Evolutionary conservation across 163 green algal genomes (phyloP), one percentile per base, ranked within the genome.

Genomic region (Volvox carteri): DNA sequence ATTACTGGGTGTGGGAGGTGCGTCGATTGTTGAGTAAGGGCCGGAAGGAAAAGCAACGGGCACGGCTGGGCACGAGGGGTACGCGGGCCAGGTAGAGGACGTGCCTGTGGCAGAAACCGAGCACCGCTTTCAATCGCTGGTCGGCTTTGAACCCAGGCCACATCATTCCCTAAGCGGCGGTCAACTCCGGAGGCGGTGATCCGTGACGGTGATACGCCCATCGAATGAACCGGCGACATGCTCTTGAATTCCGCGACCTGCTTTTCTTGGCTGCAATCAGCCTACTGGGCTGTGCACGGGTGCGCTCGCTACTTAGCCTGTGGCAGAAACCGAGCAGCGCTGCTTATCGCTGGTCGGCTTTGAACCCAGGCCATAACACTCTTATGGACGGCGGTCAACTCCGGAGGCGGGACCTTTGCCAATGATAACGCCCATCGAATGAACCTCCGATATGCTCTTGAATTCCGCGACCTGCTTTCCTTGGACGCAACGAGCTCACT

Each of bases 351-450:
- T 78, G 41, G 4, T 56, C 28, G 78, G 80, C 80, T 86, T 86
- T 87, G 70, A 88, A 88, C 68, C 83, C 68, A 62, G 83, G 83
- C 83, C n/a, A 74, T 5, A 88, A 16, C 50, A 33, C 28, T 54
- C 4, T 23, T 23, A 33, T 28, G 19, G 56, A 87, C 68, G 39
- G 50, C 48, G n/a, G n/a, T 65, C 83, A 88, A 88, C 83, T 88
- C 83, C 83, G 83, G 83, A 88, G 83, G 33, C 39, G 50, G n/a
- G 12, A 5, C 33, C 41, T 42, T 42, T 2, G 18, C 58, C 50
- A 30, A 46, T 87, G 67, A 48, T 65, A 62, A 30, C 81, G 28
- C 46, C 81, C 81, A 83, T 88, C 83, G 83, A 88, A 81, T 88
- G 83, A 28, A 72, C 6, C 16, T 50, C 44, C 41, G 79, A 87